A percentile compares a stretch with the other conserved stretches of the same genome.
Evolutionary conservation across 371 early-diverging fungal genomes (phyloP).

Genomic region (Rhizopus microsporus): DNA sequence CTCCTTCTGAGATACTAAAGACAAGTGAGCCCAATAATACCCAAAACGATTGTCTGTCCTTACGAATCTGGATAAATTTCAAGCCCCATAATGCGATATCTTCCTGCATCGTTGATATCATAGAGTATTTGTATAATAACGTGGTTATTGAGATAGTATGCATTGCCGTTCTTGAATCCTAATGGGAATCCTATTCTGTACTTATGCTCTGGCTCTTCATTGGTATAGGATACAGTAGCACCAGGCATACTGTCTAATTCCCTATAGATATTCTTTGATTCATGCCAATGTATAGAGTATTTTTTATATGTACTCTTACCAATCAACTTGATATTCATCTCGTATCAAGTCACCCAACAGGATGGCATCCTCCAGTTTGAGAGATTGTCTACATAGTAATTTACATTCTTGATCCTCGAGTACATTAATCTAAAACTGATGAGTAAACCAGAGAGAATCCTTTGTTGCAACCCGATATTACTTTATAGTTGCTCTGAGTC

Average conservation of each 20-base stretch:
- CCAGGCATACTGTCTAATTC: slow-evolving; percentile 47
- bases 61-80: slow-evolving; percentile 56
- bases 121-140: slow-evolving; percentile 46
- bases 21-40: background rate
- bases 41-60: slow-evolving; percentile 2
- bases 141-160: slow-evolving; percentile 44
- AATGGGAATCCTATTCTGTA: slow-evolving; percentile 52
- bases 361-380: slow-evolving; percentile 39
- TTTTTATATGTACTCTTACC: slow-evolving; percentile 19
- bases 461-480: slow-evolving; percentile 9
- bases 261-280: slow-evolving; percentile 19
- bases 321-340: slow-evolving; percentile 49
- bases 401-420: slow-evolving; percentile 39
- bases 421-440: slow-evolving; percentile 30
- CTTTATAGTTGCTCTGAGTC: slow-evolving; percentile 43
- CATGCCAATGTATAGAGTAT: background rate
- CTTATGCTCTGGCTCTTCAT: slow-evolving; percentile 43
- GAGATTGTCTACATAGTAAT: slow-evolving; percentile 37
- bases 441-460: background rate
- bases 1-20: slow-evolving; percentile 34
- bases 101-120: slow-evolving; percentile 14
- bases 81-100: slow-evolving; percentile 38
- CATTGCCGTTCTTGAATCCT: slow-evolving; percentile 30
- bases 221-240: slow-evolving; percentile 52
- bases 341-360: slow-evolving; percentile 35